phyloP scores from a whole-genome alignment of 2,329 filamentous ascomycete genomes.

The Cercospora nicotianae region DNA sequence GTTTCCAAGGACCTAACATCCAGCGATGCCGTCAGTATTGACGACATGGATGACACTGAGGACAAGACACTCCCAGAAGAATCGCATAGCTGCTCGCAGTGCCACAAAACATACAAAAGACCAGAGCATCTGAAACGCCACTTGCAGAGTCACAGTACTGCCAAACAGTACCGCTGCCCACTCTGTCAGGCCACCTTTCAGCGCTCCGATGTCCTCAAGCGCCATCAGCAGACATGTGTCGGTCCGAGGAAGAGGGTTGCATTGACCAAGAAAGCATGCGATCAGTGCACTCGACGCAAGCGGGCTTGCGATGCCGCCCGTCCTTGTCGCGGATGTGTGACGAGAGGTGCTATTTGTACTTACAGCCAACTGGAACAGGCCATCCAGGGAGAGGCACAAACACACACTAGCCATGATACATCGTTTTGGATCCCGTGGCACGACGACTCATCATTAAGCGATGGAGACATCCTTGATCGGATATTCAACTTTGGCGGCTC shows the following conservation, averaged over 20 bases:
- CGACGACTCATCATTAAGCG: not conserved
- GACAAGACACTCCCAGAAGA: not conserved
- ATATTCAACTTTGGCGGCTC: not conserved
- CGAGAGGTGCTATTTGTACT: not conserved
- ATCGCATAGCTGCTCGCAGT: not conserved
- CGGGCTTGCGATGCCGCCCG: constrained; percentile 7
- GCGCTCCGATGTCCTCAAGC: constrained; percentile 9
- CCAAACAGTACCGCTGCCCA: constrained; percentile 1
- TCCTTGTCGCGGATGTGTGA: not conserved
- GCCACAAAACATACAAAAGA: constrained; percentile 11
- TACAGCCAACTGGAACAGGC: not conserved
- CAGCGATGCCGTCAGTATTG: not conserved
- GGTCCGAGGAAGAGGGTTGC: not conserved
- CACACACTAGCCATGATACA: not conserved
- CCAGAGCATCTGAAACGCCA: constrained; percentile 11
- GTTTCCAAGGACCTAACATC: not conserved
- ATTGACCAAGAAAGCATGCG: constrained; percentile 4
- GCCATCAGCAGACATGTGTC: constrained; percentile 7
- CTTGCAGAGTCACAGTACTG: not conserved
- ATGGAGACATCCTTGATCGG: not conserved
- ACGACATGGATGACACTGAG: not conserved
- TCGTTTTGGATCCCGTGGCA: not conserved
- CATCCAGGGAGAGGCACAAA: too few relatives aligned
- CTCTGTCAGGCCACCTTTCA: constrained; percentile 10
- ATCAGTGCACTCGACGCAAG: constrained; percentile 8